Evolutionary conservation across 2,329 filamentous ascomycete genomes (phyloP).

Genomic region (Ascochyta rabiei): DNA sequence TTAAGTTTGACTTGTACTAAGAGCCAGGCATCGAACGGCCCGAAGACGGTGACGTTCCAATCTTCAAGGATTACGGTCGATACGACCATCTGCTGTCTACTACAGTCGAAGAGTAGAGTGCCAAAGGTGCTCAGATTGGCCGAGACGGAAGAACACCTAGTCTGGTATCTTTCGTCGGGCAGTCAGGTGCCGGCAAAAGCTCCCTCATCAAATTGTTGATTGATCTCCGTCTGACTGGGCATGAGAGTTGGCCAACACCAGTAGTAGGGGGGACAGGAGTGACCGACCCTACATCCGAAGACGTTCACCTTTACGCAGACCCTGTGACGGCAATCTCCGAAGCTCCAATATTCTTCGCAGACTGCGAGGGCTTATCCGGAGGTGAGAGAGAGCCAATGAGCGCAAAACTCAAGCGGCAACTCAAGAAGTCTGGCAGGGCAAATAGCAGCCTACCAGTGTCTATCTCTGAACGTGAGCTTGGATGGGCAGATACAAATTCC

Average conservation of each 20-base stretch:
- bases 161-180: conserved; percentile 54
- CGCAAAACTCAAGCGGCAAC: no score
- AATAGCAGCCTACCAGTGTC: background rate
- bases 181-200: conserved; percentile 57
- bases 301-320: conserved; percentile 56
- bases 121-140: no score
- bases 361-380: no score
- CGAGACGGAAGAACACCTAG: no score
- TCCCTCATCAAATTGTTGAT: conserved; percentile 59
- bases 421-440: no score
- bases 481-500: conserved; percentile 21
- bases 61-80: no score
- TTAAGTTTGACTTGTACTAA: no score
- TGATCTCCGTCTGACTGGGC: conserved; percentile 14
- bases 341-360: conserved; percentile 34
- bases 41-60: no score
- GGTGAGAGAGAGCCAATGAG: no score
- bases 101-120: no score
- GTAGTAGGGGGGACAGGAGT: conserved; percentile 17
- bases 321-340: conserved; percentile 49
- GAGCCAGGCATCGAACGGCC: no score
- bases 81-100: no score
- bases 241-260: conserved; percentile 26
- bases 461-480: conserved; percentile 46
- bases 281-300: conserved; percentile 22